Conservation (phyloP, 1,284 basidiomycete genomes). For the Sporisorium scitamineum region DNA sequence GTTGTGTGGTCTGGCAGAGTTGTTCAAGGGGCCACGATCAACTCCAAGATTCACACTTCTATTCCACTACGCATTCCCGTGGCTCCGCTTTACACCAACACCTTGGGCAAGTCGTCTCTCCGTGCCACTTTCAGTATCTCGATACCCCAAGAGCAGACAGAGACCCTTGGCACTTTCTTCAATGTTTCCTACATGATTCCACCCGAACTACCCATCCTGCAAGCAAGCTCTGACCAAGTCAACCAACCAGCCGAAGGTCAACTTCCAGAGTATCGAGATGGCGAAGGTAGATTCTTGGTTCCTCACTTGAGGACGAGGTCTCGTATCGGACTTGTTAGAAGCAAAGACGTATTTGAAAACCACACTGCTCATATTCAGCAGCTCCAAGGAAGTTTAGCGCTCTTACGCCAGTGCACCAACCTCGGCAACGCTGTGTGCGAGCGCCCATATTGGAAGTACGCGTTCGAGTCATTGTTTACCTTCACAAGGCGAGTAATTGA, state of each 20-base stretch:
- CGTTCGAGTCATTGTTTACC: conserved; percentile 26
- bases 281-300: conserved; percentile 4
- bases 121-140: conserved; percentile 25
- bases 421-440: neutral
- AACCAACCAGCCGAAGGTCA: neutral
- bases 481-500: neutral
- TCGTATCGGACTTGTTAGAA: conserved; percentile 16
- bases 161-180: conserved; percentile 6
- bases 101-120: conserved; percentile 12
- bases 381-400: neutral
- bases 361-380: neutral
- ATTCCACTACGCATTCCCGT: conserved; percentile 13
- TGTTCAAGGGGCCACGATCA: neutral
- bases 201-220: conserved; percentile 13
- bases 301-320: conserved; percentile 19
- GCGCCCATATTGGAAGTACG: conserved; percentile 4
- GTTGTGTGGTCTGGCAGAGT: conserved; percentile 8
- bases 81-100: conserved; percentile 15
- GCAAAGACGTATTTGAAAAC: conserved; percentile 14
- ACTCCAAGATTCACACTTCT: conserved; percentile 12
- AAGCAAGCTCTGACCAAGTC: neutral
- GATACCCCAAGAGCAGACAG: conserved; percentile 7
- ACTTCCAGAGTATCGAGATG: conserved; percentile 11
- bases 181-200: conserved; percentile 12
- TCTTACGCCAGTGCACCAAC: neutral